A percentile compares a stretch with the other conserved stretches of the same genome.
phyloP scores from a whole-genome alignment of 345 rosid genomes.

The Gynandropsis gynandra region DNA sequence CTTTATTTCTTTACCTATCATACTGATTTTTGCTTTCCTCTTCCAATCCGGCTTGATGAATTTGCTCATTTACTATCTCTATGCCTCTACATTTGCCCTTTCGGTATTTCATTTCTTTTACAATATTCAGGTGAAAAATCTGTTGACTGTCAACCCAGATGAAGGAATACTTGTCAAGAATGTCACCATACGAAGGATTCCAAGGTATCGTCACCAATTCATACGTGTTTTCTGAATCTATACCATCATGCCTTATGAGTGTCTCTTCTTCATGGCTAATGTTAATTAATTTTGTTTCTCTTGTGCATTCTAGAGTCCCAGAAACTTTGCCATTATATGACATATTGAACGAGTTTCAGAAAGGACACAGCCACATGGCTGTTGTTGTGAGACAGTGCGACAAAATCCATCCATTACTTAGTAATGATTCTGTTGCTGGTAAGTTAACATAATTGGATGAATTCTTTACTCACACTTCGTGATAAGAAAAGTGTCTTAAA shows the following conservation, averaged over 20 bases:
- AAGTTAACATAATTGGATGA: not conserved
- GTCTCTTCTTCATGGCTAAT: conserved; percentile 16
- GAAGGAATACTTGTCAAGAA: conserved; percentile 71
- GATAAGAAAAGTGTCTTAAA: not conserved
- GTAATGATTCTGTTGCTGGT: conserved; percentile 12
- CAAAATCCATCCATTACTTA: conserved; percentile 26
- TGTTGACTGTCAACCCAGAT: conserved; percentile 75
- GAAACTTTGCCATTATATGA: conserved; percentile 87
- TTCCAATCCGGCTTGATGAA: too few species aligned
- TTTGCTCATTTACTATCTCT: not conserved
- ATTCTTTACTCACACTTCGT: not conserved
- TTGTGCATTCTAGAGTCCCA: conserved; percentile 43
- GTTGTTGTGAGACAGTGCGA: conserved; percentile 60
- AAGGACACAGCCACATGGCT: conserved; percentile 99
- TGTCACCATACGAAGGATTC: conserved; percentile 84
- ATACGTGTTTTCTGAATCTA: conserved; percentile 7
- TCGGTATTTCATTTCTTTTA: not conserved
- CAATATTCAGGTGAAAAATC: conserved; percentile 61
- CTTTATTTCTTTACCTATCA: too few species aligned
- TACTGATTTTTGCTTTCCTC: too few species aligned
- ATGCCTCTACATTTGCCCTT: not conserved
- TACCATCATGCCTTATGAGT: conserved; percentile 1
- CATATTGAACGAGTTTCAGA: conserved; percentile 95
- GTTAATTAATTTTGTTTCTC: conserved; percentile 9
- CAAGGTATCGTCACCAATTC: conserved; percentile 44